A percentile compares a stretch with the other conserved stretches of the same genome.
Conservation (phyloP, 225 moss, liverwort and hornwort species). For the Neckera pumila region DNA sequence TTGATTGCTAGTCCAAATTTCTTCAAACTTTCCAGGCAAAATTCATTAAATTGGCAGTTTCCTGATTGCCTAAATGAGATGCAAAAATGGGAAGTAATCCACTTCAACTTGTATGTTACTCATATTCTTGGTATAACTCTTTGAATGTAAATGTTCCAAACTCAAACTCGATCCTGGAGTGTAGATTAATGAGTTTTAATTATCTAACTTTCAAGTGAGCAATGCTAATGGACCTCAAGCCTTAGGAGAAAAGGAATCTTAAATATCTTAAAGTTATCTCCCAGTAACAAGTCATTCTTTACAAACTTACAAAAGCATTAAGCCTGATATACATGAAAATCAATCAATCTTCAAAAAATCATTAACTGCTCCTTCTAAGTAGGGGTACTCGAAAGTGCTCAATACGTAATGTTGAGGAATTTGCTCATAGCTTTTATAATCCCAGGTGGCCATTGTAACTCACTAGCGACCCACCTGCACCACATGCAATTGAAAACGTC, state of each 20-base stretch:
- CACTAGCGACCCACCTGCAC: conserved; percentile 63
- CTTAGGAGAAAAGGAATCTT: background rate
- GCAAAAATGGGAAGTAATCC: background rate
- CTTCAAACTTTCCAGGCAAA: background rate
- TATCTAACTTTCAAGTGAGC: background rate
- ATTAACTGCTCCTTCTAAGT: background rate
- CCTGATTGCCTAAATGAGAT: background rate
- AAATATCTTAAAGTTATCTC: background rate
- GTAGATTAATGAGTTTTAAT: background rate
- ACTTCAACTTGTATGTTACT: background rate
- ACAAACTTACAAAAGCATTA: conserved; percentile 2
- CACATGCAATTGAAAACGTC: background rate
- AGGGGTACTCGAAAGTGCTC: background rate
- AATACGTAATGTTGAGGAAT: conserved; percentile 49
- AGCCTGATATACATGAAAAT: background rate
- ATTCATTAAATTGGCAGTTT: background rate
- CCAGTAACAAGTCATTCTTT: background rate
- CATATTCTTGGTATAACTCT: background rate
- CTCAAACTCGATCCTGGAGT: background rate
- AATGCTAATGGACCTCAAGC: background rate
- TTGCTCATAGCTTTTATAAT: conserved; percentile 58
- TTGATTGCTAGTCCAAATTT: background rate
- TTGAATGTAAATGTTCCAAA: background rate
- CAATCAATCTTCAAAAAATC: background rate
- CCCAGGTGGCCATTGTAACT: conserved; percentile 76